Base-by-base conservation (phyloP, 805 yeast genomes). In the Pichia kluyveri region DNA sequence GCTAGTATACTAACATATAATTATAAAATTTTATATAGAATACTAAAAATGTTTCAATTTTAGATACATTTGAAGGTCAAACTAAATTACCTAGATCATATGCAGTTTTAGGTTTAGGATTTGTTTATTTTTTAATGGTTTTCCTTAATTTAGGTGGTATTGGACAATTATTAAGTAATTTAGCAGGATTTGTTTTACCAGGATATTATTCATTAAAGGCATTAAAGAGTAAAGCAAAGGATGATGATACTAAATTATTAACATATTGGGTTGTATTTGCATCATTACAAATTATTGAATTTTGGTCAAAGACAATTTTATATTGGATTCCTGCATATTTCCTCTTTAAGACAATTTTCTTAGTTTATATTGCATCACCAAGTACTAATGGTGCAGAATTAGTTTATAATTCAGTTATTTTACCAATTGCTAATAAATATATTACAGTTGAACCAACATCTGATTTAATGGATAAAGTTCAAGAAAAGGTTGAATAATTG, bases 201-300 rank as follows among this genome's bases (percentile, higher is more conserved):
- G 91, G 93, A 46, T 91, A 90, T 72, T 80, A 76, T 62, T 91
- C 98, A 9, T 72, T 93, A 52, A 65, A 78, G 53, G 98, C 99
- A 23, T 73, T 93, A 56, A 85, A 81, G 66, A 84, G 96, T 23
- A 55, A 79, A 10, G 61, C 76, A 17, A 69, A 80, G 40, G 68
- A 70, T 40, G 97, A 91, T 66, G 99, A 93, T 68, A 81, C 93
- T 42, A 83, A 84, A 65, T 79, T 86, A 64, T 77, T 93, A 62
- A 86, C 97, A 14, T 93, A 93, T 75, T 93, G 99, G 99, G 96
- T 93, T 50, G 96, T 93, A n/a, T 93, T 86, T 64, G 96, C 96
- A 15, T 81, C 82, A 59, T 79, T 93, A 71, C 87, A 82, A 66
- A 90, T 93, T 46, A 65, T 88, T 60, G 99, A 93, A 72, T 93